Percentiles rank a stretch among this genome's conserved stretches.
Evolutionary conservation across 2,329 filamentous ascomycete genomes (phyloP).

Genomic region (Colletotrichum spaethianum): DNA sequence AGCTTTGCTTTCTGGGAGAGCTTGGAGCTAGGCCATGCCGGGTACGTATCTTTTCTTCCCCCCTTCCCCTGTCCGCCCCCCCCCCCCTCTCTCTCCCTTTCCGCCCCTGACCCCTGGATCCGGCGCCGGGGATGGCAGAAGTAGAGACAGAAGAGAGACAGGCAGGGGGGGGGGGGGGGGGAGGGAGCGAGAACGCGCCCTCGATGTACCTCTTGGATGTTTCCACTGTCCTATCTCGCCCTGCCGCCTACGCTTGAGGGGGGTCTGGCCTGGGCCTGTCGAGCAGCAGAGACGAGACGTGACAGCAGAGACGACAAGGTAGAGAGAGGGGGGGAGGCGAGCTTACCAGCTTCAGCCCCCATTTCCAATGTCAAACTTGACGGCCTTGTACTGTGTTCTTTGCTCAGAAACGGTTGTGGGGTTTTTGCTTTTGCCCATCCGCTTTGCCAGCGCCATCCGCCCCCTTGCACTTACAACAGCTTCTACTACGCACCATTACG

Average conservation of each 20-base stretch:
- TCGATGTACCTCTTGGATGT: conserved; percentile 21
- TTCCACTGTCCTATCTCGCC: conserved; percentile 28
- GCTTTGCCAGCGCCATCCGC: neutral
- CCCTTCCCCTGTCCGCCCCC: neutral
- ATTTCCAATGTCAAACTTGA: neutral
- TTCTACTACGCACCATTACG: conserved; percentile 11
- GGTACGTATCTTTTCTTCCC: neutral
- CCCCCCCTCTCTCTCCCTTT: conserved; percentile 1
- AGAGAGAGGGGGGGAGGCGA: neutral
- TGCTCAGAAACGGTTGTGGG: conserved; percentile 14
- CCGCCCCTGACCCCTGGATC: conserved; percentile 14
- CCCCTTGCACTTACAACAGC: conserved; percentile 6
- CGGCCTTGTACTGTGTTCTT: neutral
- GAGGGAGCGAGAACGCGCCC: neutral
- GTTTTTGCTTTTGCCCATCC: neutral
- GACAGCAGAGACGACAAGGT: neutral
- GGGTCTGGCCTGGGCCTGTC: conserved; percentile 1
- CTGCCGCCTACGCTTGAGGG: neutral
- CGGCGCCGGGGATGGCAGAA: neutral
- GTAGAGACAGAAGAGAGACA: conserved; percentile 2
- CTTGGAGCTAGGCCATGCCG: neutral
- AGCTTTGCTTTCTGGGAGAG: neutral
- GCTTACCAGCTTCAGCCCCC: conserved; percentile 5
- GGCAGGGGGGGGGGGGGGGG: neutral
- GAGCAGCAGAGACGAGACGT: neutral